These are phyloP conservation scores for Rutstroemia sp. DNA, from an alignment of 2,329 filamentous ascomycete genomes.

Conservation along the genomic window DNA sequence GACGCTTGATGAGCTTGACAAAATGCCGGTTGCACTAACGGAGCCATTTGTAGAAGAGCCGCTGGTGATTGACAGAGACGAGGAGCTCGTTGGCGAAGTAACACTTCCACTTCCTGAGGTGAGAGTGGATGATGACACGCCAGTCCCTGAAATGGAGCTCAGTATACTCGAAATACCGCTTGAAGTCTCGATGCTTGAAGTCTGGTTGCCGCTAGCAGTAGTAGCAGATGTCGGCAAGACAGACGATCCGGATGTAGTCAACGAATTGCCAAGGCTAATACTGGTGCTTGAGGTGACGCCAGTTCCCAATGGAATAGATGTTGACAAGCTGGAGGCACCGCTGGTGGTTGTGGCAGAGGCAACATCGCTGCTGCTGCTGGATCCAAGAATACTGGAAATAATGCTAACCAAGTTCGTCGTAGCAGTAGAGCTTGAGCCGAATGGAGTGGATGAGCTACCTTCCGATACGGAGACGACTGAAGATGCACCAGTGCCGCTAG, in stretches of 20 bases:
- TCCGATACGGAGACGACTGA: neutral
- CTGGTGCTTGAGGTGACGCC: neutral
- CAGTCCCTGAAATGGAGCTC: neutral
- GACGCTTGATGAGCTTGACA: neutral
- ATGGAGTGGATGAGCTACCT: neutral
- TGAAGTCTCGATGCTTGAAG: neutral
- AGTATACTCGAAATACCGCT: neutral
- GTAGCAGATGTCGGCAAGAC: neutral
- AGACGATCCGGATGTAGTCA: neutral
- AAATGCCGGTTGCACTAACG: neutral
- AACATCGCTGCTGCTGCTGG: neutral
- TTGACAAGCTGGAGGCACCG: neutral
- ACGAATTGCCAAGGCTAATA: conserved; percentile 4
- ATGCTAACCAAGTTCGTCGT: conserved; percentile 7
- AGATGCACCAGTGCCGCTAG: neutral
- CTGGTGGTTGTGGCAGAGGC: neutral
- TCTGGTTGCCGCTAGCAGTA: neutral
- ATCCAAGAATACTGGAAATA: conserved; percentile 12
- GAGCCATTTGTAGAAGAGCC: neutral
- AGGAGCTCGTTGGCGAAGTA: neutral
- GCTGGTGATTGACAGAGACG: neutral
- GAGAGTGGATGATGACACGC: neutral
- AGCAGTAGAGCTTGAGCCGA: neutral
- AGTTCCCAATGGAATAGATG: neutral
- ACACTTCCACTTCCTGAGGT: conserved; percentile 1